Evolutionary conservation across 192 early-diverging fungal genomes (phyloP).

Genomic region (Allomyces macrogynus): DNA sequence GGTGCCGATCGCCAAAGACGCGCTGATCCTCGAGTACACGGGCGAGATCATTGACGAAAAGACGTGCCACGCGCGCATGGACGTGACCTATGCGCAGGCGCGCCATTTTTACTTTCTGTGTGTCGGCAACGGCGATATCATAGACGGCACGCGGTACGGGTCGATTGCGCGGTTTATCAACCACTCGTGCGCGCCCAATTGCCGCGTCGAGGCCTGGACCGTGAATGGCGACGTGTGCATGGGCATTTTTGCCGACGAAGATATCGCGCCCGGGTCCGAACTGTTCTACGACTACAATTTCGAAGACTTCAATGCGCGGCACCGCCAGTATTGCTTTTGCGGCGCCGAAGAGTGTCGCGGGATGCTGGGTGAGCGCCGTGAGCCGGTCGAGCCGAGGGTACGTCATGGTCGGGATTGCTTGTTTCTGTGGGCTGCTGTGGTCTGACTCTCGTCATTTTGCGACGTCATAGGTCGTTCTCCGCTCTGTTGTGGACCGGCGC

Average conservation of each 20-base stretch:
- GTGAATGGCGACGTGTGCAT: conserved; percentile 49
- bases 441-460: too few relatives aligned
- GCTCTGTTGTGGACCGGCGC: too few relatives aligned
- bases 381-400: too few relatives aligned
- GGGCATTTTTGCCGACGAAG: conserved; percentile 48
- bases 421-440: too few relatives aligned
- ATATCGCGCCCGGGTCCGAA: conserved; percentile 45
- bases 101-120: conserved; percentile 63
- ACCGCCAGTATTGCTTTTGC: conserved; percentile 49
- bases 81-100: conserved; percentile 35
- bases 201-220: conserved; percentile 68
- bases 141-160: conserved; percentile 58
- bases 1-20: conserved; percentile 26
- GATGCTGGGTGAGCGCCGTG: conserved; percentile 21
- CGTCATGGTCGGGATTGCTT: too few relatives aligned
- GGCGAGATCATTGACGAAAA: conserved; percentile 57
- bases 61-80: conserved; percentile 49
- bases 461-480: too few relatives aligned
- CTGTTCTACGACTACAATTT: conserved; percentile 77
- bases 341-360: conserved; percentile 46
- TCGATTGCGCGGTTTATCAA: conserved; percentile 68
- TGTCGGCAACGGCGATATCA: conserved; percentile 49
- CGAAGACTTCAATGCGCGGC: conserved; percentile 36
- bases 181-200: conserved; percentile 68
- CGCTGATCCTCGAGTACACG: conserved; percentile 56